A percentile compares a stretch with the other conserved stretches of the same genome.
Conservation (phyloP, 2,329 filamentous ascomycete species). For the Pseudopithomyces chartarum region DNA sequence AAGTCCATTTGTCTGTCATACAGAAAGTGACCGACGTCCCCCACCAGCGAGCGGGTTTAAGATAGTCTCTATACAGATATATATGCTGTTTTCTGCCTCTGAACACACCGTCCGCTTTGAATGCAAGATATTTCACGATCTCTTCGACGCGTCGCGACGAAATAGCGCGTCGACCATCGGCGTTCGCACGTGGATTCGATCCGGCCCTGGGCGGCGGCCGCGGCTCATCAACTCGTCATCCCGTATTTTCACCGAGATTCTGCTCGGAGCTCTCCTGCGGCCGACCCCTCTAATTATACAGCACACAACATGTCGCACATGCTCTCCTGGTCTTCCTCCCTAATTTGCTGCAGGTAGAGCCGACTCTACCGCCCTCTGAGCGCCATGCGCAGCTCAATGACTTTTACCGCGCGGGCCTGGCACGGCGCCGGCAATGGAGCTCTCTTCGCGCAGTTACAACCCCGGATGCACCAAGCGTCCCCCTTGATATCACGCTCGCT, state of each 20-base stretch:
- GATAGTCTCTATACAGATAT: too few relatives aligned
- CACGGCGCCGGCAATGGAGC: slow-evolving; percentile 40
- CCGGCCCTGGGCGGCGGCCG: background rate
- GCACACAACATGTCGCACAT: slow-evolving; percentile 31
- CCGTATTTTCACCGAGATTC: slow-evolving; percentile 8
- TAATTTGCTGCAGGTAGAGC: slow-evolving; percentile 28
- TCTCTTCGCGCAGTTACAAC: slow-evolving; percentile 39
- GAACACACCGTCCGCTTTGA: background rate
- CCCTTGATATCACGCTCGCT: slow-evolving; percentile 20
- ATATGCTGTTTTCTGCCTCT: too few relatives aligned
- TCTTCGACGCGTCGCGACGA: background rate
- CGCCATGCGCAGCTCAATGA: slow-evolving; percentile 43
- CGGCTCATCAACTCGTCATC: slow-evolving; percentile 6
- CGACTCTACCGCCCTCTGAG: slow-evolving; percentile 3
- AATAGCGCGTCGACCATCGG: background rate
- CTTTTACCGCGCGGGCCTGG: slow-evolving; percentile 40
- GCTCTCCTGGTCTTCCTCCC: slow-evolving; percentile 18
- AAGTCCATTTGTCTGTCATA: too few relatives aligned
- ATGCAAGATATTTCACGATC: background rate
- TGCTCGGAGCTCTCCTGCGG: slow-evolving; percentile 7
- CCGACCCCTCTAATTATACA: background rate
- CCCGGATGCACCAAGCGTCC: slow-evolving; percentile 23
- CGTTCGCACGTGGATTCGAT: background rate
- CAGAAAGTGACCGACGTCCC: too few relatives aligned
- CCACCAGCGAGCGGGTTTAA: too few relatives aligned